Base-by-base conservation (phyloP, 2,329 filamentous ascomycete genomes). In the Graphiopsis chlorocephala region DNA sequence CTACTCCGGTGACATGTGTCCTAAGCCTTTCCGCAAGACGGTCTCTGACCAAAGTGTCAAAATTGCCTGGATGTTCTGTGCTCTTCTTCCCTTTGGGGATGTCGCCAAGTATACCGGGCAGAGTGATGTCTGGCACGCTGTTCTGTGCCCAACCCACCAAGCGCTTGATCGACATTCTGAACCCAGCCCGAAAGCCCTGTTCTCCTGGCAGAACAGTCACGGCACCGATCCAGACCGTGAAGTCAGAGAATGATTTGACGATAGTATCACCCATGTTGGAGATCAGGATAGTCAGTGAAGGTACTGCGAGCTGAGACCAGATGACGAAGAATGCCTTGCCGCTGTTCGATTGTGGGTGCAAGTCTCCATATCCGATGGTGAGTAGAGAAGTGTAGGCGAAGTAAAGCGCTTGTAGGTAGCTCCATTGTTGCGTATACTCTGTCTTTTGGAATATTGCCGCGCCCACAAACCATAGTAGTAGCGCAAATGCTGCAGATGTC, bases 241-340 rank as follows among this genome's bases (percentile, higher is more conserved):
- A 64, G 57, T 86, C 83, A 26, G 81, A 80, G 72, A 87, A 81
- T 8, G 76, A 76, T 65, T 83, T 83, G 65, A 86, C 82, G 12
- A 85, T 80, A 0, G 83, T 85, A 65, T 83, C 82, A 15, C 82
- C 81, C 82, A 85, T 83, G 65, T 84, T 81, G 63, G 77, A 81
- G 68, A 84, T 85, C 35, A 84, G 75, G 26, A 84, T 83, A 0
- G 84, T 85, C 53, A 86, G 76, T 0, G 82, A 82, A 0, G 84
- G 84, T 0, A 86, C 79, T 0, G 84, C 84, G 10, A 86, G 74
- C 4, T 86, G 71, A 14, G 81, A 82, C 84, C 84, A 86, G 66
- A 86, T 80, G 1, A 86, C 82, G 69, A 85, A 86, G 68, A 86
- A 85, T 1, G 82, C 78, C 68, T 81, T 83, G 10, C 82, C 82